Conservation (phyloP, 1,284 basidiomycete species). For the Sporisorium reilianum region DNA sequence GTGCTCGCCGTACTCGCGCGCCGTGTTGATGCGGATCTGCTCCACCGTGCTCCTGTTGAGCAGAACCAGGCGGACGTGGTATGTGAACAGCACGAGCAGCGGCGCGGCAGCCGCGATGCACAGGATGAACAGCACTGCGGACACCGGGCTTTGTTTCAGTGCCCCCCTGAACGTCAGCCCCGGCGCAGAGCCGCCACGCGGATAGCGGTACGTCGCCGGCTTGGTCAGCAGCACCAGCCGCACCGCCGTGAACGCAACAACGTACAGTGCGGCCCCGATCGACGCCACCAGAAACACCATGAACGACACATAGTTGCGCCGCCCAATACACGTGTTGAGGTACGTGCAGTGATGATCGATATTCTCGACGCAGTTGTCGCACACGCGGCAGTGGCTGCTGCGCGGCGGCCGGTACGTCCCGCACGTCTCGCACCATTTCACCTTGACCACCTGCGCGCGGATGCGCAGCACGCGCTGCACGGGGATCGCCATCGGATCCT, state of each 20-base stretch:
- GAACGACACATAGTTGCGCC: conserved; percentile 67
- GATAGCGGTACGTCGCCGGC: conserved; percentile 24
- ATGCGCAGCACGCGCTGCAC: conserved; percentile 47
- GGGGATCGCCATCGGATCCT: conserved; percentile 44
- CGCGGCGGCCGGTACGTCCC: conserved; percentile 66
- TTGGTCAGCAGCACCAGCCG: conserved; percentile 49
- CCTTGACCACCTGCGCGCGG: conserved; percentile 34
- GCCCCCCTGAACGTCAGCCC: conserved; percentile 48
- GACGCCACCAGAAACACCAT: conserved; percentile 59
- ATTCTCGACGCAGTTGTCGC: conserved; percentile 68
- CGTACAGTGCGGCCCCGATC: conserved; percentile 31
- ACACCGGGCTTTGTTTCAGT: conserved; percentile 51
- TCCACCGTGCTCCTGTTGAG: conserved; percentile 67
- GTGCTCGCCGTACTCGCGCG: conserved; percentile 52
- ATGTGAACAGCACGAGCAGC: conserved; percentile 53
- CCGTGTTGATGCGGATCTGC: conserved; percentile 64
- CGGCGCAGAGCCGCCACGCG: conserved; percentile 35
- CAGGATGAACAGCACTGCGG: conserved; percentile 60
- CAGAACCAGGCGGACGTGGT: conserved; percentile 60
- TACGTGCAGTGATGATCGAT: conserved; percentile 70
- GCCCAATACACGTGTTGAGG: conserved; percentile 68
- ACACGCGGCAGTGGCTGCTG: conserved; percentile 66
- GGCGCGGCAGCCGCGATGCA: conserved; percentile 47
- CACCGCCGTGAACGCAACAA: conserved; percentile 40
- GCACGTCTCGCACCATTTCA: conserved; percentile 69